A percentile compares a stretch with the other conserved stretches of the same genome.
phyloP scores from a whole-genome alignment of 2,329 filamentous ascomycete species.

The Cladosporium oxysporum region DNA sequence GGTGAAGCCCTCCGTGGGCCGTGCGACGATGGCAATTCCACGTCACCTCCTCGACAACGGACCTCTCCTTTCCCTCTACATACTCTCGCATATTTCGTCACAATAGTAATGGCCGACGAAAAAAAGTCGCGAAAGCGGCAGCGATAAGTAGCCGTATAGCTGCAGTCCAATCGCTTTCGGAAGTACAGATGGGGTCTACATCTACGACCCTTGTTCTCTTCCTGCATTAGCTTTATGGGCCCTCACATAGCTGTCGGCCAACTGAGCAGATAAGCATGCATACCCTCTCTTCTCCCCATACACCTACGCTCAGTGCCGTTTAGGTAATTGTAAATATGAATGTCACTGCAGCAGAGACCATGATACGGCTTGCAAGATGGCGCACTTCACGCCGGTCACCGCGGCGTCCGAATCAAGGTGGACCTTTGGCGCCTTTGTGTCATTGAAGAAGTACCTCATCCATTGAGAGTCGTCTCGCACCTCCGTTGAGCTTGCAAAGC shows the following conservation, averaged over 20 bases:
- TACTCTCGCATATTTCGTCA: neutral
- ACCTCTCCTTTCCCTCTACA: neutral
- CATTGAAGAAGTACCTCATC: neutral
- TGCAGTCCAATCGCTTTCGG: neutral
- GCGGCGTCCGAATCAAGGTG: neutral
- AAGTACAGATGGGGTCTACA: neutral
- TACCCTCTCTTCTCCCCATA: neutral
- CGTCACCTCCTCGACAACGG: neutral
- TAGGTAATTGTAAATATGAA: slow-evolving; percentile 16
- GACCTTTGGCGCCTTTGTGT: neutral
- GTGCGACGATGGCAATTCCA: neutral
- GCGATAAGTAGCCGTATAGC: neutral
- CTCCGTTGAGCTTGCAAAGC: neutral
- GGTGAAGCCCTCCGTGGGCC: neutral
- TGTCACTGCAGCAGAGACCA: neutral
- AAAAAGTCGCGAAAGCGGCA: neutral
- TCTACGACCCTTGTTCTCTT: neutral
- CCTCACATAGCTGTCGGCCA: slow-evolving; percentile 11
- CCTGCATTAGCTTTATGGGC: neutral
- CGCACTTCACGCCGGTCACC: neutral
- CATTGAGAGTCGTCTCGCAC: neutral
- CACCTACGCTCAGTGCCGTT: slow-evolving; percentile 14
- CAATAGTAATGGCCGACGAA: neutral
- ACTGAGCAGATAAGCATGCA: slow-evolving; percentile 14
- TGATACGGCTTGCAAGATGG: neutral